A percentile compares a stretch with the other conserved stretches of the same genome.
phyloP scores from a whole-genome alignment of 257 asterid genomes.

The Jaltomata sinuosa region DNA sequence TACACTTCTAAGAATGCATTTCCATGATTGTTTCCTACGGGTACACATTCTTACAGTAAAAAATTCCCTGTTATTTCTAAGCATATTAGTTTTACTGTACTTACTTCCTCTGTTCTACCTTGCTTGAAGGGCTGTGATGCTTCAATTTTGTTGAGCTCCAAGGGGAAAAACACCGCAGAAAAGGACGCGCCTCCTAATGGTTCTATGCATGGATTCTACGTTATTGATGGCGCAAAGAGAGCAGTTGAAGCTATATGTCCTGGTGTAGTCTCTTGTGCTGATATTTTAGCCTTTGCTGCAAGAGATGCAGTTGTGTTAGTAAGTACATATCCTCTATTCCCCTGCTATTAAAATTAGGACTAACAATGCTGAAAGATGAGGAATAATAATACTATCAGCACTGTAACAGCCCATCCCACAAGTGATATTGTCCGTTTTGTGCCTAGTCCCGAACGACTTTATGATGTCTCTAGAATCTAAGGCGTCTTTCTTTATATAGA shows the following conservation, averaged over 20 bases:
- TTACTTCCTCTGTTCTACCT: not conserved
- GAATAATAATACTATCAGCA: not conserved
- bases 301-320: constrained; percentile 69
- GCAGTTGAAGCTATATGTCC: constrained; percentile 64
- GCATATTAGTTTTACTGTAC: not conserved
- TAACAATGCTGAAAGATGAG: not conserved
- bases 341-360: too few species aligned
- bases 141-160: constrained; percentile 51
- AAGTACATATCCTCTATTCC: constrained; percentile 5
- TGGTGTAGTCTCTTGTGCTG: constrained; percentile 62
- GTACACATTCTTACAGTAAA: constrained; percentile 10
- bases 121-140: constrained; percentile 64
- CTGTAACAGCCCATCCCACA: too few species aligned
- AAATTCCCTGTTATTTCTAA: not conserved
- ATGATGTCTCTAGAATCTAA: too few species aligned
- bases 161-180: constrained; percentile 56
- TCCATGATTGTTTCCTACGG: constrained; percentile 81
- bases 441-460: too few species aligned
- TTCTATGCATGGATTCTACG: constrained; percentile 64
- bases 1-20: constrained; percentile 70
- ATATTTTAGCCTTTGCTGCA: constrained; percentile 73
- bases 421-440: too few species aligned
- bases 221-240: constrained; percentile 50
- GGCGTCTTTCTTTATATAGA: too few species aligned
- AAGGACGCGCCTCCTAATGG: constrained; percentile 53